These are phyloP conservation scores for Cystobasidium sp. DNA, from an alignment of 1,284 basidiomycete species.

Conservation along the genomic window DNA sequence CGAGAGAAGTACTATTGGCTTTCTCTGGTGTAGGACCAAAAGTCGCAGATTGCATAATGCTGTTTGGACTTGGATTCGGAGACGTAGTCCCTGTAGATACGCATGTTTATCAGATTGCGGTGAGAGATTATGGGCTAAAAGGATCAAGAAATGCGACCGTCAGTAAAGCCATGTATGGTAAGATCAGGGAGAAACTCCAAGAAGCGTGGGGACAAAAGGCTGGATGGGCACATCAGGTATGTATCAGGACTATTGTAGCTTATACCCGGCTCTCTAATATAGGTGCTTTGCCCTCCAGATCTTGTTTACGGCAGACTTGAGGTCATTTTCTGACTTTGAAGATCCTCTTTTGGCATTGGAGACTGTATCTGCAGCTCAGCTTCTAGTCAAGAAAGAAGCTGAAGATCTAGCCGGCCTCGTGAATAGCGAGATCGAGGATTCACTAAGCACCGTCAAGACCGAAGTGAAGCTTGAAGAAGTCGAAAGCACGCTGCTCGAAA, in stretches of 20 bases:
- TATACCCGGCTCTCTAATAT: neutral
- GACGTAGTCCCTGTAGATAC: slow-evolving; percentile 90
- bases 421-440: neutral
- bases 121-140: slow-evolving; percentile 66
- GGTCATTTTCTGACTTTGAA: slow-evolving; percentile 39
- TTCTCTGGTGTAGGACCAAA: slow-evolving; percentile 93
- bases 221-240: slow-evolving; percentile 88
- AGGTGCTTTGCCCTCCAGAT: slow-evolving; percentile 13
- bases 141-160: slow-evolving; percentile 64
- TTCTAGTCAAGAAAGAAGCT: slow-evolving; percentile 28
- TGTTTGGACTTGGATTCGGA: slow-evolving; percentile 93
- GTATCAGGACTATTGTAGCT: neutral
- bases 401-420: slow-evolving; percentile 14
- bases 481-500: neutral
- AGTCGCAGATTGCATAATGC: slow-evolving; percentile 89
- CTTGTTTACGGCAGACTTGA: slow-evolving; percentile 45
- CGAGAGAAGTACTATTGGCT: slow-evolving; percentile 74
- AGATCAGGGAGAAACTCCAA: slow-evolving; percentile 69
- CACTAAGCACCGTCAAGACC: neutral
- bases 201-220: slow-evolving; percentile 74
- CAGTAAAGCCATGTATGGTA: slow-evolving; percentile 77
- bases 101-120: slow-evolving; percentile 66
- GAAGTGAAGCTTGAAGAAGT: slow-evolving; percentile 12
- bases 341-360: slow-evolving; percentile 34
- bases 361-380: neutral